A percentile compares a stretch with the other conserved stretches of the same genome.
Evolutionary conservation across 257 asterid species (phyloP).

Genomic region (Solanum dulcamara): DNA sequence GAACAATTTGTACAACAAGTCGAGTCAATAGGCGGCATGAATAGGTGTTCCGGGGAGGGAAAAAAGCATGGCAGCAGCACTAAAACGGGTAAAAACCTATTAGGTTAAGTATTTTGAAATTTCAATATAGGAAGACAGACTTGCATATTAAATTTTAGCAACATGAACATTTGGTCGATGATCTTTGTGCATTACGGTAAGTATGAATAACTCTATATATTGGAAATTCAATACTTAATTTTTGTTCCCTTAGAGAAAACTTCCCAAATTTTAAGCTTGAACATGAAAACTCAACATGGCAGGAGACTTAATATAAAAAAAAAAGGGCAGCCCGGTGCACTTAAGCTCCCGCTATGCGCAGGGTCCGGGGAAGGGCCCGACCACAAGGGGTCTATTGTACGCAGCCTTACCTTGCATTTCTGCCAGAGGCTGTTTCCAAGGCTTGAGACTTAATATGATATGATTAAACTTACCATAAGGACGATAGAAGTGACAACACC

Average conservation of each 20-base stretch:
- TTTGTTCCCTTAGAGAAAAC: neutral
- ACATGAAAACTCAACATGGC: neutral
- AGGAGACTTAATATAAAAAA: neutral
- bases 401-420: no score
- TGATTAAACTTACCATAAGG: conserved; percentile 46
- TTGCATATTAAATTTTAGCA: neutral
- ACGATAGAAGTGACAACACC: conserved; percentile 54
- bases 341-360: no score
- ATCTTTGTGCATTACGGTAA: neutral
- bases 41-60: neutral
- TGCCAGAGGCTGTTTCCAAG: no score
- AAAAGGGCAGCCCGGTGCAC: no score
- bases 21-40: conserved; percentile 3
- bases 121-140: neutral
- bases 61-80: neutral
- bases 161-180: neutral
- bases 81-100: neutral
- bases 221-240: neutral
- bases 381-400: no score
- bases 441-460: neutral
- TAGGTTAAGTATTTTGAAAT: neutral
- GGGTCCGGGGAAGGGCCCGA: no score
- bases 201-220: neutral
- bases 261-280: neutral
- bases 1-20: conserved; percentile 7